Evolutionary conservation across 768 basidiomycete genomes (phyloP).

Genomic region (Amanita muscaria): DNA sequence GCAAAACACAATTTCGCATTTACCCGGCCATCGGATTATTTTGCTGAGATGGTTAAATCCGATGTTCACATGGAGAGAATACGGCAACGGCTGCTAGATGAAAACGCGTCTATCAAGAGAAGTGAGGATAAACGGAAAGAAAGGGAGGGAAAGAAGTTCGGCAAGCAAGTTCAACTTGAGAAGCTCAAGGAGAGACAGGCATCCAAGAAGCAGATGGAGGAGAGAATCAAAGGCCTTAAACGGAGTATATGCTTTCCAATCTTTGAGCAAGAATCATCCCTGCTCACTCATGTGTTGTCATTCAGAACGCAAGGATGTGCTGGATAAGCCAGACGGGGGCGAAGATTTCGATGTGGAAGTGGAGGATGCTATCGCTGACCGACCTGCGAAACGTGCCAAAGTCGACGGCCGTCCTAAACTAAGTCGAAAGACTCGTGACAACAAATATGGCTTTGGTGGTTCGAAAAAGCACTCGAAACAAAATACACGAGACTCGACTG

Average conservation of each 20-base stretch:
- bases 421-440: slow-evolving; percentile 56
- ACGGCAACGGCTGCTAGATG: slow-evolving; percentile 83
- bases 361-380: slow-evolving; percentile 79
- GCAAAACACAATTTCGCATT: slow-evolving; percentile 74
- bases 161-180: slow-evolving; percentile 95
- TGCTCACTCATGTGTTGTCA: not conserved
- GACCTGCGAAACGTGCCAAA: slow-evolving; percentile 49
- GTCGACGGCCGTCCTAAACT: slow-evolving; percentile 28
- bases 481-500: slow-evolving; percentile 76
- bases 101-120: slow-evolving; percentile 80
- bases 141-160: slow-evolving; percentile 94
- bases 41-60: slow-evolving; percentile 97
- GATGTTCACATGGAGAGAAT: slow-evolving; percentile 98
- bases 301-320: slow-evolving; percentile 75
- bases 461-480: slow-evolving; percentile 63
- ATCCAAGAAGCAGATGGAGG: slow-evolving; percentile 88
- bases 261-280: not conserved
- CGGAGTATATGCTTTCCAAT: slow-evolving; percentile 52
- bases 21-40: slow-evolving; percentile 88
- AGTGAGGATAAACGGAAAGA: slow-evolving; percentile 87
- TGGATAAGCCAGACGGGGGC: slow-evolving; percentile 51
- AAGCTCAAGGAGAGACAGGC: slow-evolving; percentile 85
- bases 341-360: slow-evolving; percentile 84
- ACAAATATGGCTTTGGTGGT: slow-evolving; percentile 79
- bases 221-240: slow-evolving; percentile 79